Evolutionary conservation across 768 basidiomycete genomes (phyloP), one percentile per base, ranked within the genome.

Genomic region (Tylopilus sp.): DNA sequence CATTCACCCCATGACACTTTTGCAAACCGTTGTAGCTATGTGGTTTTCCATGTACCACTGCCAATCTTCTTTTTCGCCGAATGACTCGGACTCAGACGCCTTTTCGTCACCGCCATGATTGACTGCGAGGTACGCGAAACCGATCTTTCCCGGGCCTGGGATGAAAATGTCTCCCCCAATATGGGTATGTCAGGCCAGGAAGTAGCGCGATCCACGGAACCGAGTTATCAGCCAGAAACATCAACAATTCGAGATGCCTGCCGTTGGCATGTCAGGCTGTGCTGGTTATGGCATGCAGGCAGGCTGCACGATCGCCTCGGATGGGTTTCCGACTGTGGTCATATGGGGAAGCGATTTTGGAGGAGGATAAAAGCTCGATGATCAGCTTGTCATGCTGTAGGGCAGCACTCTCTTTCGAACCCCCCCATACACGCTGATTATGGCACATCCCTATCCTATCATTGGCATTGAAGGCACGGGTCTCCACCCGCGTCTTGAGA

Each of bases 371-470:
- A 56, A 56, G 48, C 44, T 6, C 18, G 23, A 12, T 2, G 20
- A 5, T 17, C n/a, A 23, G 17, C 26, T 41, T 11, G 5, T 43
- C 35, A 10, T 38, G 22, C 20, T n/a, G 1, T 25, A 21, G 15
- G 21, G n/a, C 12, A 11, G 28, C 25, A 47, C 23, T 33, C 17
- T 21, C 33, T 10, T 17, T 18, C 12, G 25, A 41, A 58, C 6
- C 42, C n/a, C n/a, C 10, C 20, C 33, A 9, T 50, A 20, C 23
- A 28, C 39, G 20, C 6, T 39, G 22, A 51, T 36, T 40, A 55
- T 62, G 59, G 22, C 60, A 30, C 35, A 50, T 21, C 17, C 43
- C 1, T 61, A 61, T 20, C 52, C 48, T 5, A 15, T 62, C 20
- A 20, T 33, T 13, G 60, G 60, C 17, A 2, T 30, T 2, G 10